Percentiles rank a stretch among this genome's conserved stretches.
These are phyloP conservation scores for Purpureocillium lavendulum DNA, from an alignment of 2,329 filamentous ascomycete genomes.

Conservation along the genomic window DNA sequence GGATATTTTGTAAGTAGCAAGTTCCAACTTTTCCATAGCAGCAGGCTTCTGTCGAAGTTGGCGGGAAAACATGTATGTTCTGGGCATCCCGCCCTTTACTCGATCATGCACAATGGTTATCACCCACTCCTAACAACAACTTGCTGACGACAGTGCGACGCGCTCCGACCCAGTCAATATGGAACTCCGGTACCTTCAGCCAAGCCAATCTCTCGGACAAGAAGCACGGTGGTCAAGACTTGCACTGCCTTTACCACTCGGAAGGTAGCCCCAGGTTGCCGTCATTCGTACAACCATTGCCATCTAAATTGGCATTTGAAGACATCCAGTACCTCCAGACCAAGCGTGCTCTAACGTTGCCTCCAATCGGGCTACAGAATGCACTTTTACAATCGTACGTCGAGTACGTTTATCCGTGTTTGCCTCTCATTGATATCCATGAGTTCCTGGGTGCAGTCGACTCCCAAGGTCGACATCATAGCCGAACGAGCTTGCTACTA, in stretches of 20 bases:
- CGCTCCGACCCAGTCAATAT: too few species aligned
- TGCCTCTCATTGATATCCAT: slow-evolving; percentile 73
- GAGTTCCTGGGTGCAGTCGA: slow-evolving; percentile 53
- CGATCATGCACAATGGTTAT: too few species aligned
- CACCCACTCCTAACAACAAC: too few species aligned
- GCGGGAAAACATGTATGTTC: too few species aligned
- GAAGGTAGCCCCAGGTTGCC: slow-evolving; percentile 43
- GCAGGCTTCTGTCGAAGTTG: too few species aligned
- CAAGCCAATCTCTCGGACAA: slow-evolving; percentile 25
- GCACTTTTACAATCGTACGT: slow-evolving; percentile 76
- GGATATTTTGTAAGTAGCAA: too few species aligned
- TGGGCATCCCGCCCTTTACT: too few species aligned
- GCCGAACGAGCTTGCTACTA: slow-evolving; percentile 72
- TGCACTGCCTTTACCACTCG: slow-evolving; percentile 38
- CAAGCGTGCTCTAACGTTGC: slow-evolving; percentile 79
- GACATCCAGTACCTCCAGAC: slow-evolving; percentile 75
- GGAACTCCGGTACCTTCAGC: too few species aligned
- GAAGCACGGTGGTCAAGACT: slow-evolving; percentile 32
- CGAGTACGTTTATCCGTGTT: slow-evolving; percentile 88
- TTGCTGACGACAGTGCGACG: too few species aligned
- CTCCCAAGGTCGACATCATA: slow-evolving; percentile 57
- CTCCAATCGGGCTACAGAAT: slow-evolving; percentile 61
- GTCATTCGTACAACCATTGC: slow-evolving; percentile 70
- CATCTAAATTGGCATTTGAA: slow-evolving; percentile 66
- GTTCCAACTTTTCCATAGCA: too few species aligned